A percentile compares a stretch with the other conserved stretches of the same genome.
Evolutionary conservation across 352 stramenopile genomes (phyloP).

Genomic region (Phytophthora sansomeana): DNA sequence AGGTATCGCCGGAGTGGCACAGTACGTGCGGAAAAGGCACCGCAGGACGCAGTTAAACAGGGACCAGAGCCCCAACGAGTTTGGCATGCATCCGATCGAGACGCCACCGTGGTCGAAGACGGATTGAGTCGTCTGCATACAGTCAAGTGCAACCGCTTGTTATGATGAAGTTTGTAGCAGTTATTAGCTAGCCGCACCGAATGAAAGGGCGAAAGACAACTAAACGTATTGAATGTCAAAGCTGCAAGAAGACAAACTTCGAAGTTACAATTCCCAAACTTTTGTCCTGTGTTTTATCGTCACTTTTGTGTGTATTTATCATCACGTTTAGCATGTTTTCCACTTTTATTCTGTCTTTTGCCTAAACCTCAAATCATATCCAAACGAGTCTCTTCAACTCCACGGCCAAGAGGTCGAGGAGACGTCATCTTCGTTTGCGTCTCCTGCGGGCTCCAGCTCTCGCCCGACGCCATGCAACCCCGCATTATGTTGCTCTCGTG

Average conservation of each 20-base stretch:
- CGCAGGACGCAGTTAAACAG: slow-evolving; percentile 5
- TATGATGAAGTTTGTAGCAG: slow-evolving; percentile 7
- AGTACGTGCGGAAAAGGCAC: slow-evolving; percentile 31
- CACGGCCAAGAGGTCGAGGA: not conserved
- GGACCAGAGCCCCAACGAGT: slow-evolving; percentile 20
- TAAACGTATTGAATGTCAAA: slow-evolving; percentile 23
- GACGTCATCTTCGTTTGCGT: slow-evolving; percentile 4
- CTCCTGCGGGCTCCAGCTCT: not conserved
- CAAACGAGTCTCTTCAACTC: slow-evolving; percentile 16
- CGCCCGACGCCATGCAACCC: slow-evolving; percentile 10
- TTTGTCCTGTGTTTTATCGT: no score
- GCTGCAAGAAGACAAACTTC: not conserved
- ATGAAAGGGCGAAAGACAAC: slow-evolving; percentile 11
- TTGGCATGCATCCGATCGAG: slow-evolving; percentile 29
- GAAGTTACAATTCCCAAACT: no score
- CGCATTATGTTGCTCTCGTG: slow-evolving; percentile 2
- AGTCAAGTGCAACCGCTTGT: not conserved
- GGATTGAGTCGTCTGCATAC: slow-evolving; percentile 7
- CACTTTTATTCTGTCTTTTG: no score
- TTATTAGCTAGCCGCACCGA: slow-evolving; percentile 4
- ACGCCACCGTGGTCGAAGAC: slow-evolving; percentile 26
- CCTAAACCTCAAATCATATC: slow-evolving; percentile 5
- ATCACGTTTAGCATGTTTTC: no score
- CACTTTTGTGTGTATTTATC: no score
- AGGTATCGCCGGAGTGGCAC: slow-evolving; percentile 23